A percentile compares a stretch with the other conserved stretches of the same genome.
These are phyloP conservation scores for barley (Hordeum vulgare) DNA, from an alignment of 176 grass and related monocot genomes.

Conservation along the genomic window MorexV3_pseudomolecules_assembly NC_058519.1:36449373-36449872, in stretches of 20 bases:
- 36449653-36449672: conserved; percentile 81
- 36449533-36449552: too few species aligned
- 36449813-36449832: conserved; percentile 68
- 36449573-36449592: too few species aligned
- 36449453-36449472: conserved; percentile 79
- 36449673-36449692: conserved; percentile 84
- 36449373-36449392: conserved; percentile 65
- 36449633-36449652: conserved; percentile 67
- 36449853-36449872: conserved; percentile 38
- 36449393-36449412: conserved; percentile 75
- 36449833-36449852: conserved; percentile 36
- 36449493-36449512: conserved; percentile 44
- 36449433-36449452: conserved; percentile 60
- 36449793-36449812: conserved; percentile 55
- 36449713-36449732: conserved; percentile 98
- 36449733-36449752: conserved; percentile 63
- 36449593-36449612: conserved; percentile 40
- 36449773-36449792: conserved; percentile 47
- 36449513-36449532: not conserved
- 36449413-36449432: conserved; percentile 63
- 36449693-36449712: conserved; percentile 56
- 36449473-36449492: conserved; percentile 56
- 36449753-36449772: conserved; percentile 47
- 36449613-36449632: conserved; percentile 79
- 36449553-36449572: too few species aligned